Evolutionary conservation across 2,329 filamentous ascomycete species (phyloP).

Genomic region (Colletotrichum sp.): DNA sequence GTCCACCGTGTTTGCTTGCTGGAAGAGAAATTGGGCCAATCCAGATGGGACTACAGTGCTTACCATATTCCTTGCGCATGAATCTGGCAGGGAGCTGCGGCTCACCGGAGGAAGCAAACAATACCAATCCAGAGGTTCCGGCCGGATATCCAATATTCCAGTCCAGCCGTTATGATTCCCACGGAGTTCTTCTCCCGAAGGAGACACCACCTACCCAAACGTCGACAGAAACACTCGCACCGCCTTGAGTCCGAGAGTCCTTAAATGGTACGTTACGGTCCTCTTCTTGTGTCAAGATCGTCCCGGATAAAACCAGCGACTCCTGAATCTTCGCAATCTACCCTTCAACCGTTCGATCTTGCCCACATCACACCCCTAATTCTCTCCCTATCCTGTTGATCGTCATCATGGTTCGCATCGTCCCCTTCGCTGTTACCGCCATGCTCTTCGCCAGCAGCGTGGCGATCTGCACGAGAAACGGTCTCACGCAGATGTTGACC

Average conservation of each 20-base stretch:
- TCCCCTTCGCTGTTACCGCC: neutral
- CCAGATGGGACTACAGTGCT: neutral
- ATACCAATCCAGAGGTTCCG: neutral
- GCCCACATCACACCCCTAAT: neutral
- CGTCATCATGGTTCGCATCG: constrained; percentile 2
- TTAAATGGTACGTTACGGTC: neutral
- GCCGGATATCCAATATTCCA: neutral
- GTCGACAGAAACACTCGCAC: neutral
- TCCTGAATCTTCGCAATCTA: neutral
- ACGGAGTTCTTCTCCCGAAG: neutral
- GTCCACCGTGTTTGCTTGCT: neutral
- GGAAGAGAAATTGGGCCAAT: neutral
- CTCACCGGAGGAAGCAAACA: neutral
- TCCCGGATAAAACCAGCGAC: neutral
- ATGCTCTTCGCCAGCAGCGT: neutral
- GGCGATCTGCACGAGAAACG: constrained; percentile 38
- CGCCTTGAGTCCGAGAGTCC: neutral
- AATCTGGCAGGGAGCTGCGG: neutral
- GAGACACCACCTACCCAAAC: neutral
- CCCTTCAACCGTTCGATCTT: neutral
- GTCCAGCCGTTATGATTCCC: neutral
- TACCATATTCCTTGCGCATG: neutral
- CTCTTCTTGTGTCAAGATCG: neutral
- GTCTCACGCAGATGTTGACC: constrained; percentile 30
- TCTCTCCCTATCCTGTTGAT: neutral